Evolutionary conservation across 257 asterid genomes (phyloP).

Genomic region (Solanum sejunctum): DNA sequence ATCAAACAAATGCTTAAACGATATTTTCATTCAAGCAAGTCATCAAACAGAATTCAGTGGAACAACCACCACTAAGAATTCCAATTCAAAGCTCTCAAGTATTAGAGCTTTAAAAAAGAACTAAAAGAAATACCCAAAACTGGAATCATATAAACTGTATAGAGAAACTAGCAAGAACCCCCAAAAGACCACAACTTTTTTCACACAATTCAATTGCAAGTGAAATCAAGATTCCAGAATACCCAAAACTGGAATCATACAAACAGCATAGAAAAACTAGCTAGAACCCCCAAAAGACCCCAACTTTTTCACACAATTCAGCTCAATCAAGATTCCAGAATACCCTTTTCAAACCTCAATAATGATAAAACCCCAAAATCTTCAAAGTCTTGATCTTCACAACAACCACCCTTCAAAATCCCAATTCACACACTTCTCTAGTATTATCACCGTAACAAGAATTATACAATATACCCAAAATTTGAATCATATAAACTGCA

Average conservation of each 20-base stretch:
- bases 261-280: not conserved
- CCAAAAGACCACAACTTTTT: not conserved
- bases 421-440: not conserved
- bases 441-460: not conserved
- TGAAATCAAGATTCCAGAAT: not conserved
- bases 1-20: constrained; percentile 2
- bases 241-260: not conserved
- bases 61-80: not conserved
- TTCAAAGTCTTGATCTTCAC: not conserved
- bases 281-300: constrained; percentile 4
- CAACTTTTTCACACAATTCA: constrained; percentile 9
- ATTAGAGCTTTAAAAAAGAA: not conserved
- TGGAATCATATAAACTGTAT: not conserved
- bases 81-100: not conserved
- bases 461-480: not conserved
- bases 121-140: not conserved
- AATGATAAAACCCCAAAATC: not conserved
- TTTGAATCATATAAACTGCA: not conserved
- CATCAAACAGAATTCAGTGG: constrained; percentile 2
- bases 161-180: not conserved
- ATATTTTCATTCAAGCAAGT: not conserved
- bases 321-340: not conserved
- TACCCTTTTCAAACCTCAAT: not conserved
- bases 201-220: not conserved
- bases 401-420: not conserved